phyloP scores from a whole-genome alignment of 2,329 filamentous ascomycete species.

The Fusarium multiceps region DNA sequence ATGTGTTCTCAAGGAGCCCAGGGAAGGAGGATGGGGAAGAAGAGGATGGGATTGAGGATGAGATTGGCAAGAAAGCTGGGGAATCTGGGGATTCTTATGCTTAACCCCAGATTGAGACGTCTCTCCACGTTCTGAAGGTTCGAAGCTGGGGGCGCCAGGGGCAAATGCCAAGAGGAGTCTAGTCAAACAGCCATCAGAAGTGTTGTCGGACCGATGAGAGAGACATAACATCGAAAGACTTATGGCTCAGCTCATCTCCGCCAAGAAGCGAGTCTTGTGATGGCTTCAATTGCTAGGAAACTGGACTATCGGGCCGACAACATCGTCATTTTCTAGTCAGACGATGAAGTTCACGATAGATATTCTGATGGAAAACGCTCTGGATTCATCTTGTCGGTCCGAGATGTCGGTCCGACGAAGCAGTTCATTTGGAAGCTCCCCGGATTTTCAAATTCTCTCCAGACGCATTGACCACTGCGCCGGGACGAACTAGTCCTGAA shows the following conservation, averaged over 20 bases:
- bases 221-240: not conserved
- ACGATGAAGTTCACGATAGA: slow-evolving; percentile 2
- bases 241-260: not conserved
- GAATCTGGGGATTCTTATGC: slow-evolving; percentile 27
- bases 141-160: not conserved
- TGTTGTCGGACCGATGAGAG: slow-evolving; percentile 11
- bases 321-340: slow-evolving; percentile 3
- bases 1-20: not conserved
- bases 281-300: slow-evolving; percentile 1
- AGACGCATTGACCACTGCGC: slow-evolving; percentile 8
- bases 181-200: not conserved
- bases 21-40: not conserved
- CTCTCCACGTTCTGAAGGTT: slow-evolving; percentile 7
- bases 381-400: not conserved
- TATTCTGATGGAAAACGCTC: not conserved
- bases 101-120: slow-evolving; percentile 17
- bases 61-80: not conserved
- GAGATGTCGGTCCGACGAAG: slow-evolving; percentile 10
- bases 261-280: slow-evolving; percentile 19
- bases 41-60: not conserved
- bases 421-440: not conserved
- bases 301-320: slow-evolving; percentile 3
- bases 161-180: slow-evolving; percentile 5
- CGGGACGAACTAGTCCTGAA: slow-evolving; percentile 5
- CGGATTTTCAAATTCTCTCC: slow-evolving; percentile 15